A percentile compares a stretch with the other conserved stretches of the same genome.
These are phyloP conservation scores for Apiotrichum brassicae DNA, from an alignment of 1,284 basidiomycete genomes.

Conservation along the genomic window DNA sequence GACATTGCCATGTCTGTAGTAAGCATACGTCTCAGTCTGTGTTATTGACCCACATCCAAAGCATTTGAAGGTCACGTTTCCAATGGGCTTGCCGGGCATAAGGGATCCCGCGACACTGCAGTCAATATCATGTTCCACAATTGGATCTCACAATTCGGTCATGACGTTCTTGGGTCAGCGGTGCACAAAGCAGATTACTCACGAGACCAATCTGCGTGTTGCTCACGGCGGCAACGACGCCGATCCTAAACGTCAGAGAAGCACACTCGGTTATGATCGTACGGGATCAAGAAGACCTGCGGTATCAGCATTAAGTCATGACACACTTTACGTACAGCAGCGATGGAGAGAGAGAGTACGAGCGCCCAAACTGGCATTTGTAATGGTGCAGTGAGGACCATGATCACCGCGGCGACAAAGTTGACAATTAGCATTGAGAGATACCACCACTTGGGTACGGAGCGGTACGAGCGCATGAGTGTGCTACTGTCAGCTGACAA, in stretches of 20 bases:
- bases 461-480: slow-evolving; percentile 41
- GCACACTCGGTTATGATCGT: slow-evolving; percentile 16
- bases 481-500: slow-evolving; percentile 23
- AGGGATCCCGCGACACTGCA: slow-evolving; percentile 48
- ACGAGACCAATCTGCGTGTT: slow-evolving; percentile 49
- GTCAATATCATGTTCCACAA: neutral
- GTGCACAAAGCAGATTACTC: slow-evolving; percentile 2
- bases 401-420: slow-evolving; percentile 40
- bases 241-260: too few relatives aligned
- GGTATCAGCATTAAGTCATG: neutral
- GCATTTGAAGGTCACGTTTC: slow-evolving; percentile 49
- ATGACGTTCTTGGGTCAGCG: slow-evolving; percentile 43
- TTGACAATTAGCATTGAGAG: slow-evolving; percentile 38
- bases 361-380: slow-evolving; percentile 52
- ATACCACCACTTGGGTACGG: slow-evolving; percentile 46
- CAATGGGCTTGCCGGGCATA: slow-evolving; percentile 51
- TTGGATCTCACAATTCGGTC: slow-evolving; percentile 46
- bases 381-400: slow-evolving; percentile 49
- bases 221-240: slow-evolving; percentile 50
- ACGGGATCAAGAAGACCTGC: slow-evolving; percentile 44
- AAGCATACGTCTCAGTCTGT: slow-evolving; percentile 10
- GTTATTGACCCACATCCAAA: slow-evolving; percentile 35
- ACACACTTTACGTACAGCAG: slow-evolving; percentile 36
- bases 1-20: slow-evolving; percentile 48
- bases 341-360: slow-evolving; percentile 48